Evolutionary conservation across 352 stramenopile species (phyloP).

Genomic region (Thalassiosira livingstoniorum): DNA sequence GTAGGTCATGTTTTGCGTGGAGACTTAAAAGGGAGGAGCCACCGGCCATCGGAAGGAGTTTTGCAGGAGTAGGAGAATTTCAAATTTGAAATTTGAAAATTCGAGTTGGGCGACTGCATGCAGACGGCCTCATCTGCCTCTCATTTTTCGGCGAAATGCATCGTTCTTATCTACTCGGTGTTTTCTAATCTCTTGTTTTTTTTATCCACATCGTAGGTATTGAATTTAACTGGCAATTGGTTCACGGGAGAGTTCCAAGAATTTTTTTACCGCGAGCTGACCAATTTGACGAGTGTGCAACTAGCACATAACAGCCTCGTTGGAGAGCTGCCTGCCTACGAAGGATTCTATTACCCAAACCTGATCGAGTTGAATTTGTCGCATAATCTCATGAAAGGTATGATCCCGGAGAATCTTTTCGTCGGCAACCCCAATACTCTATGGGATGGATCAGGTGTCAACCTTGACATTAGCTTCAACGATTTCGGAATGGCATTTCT

Average conservation of each 20-base stretch:
- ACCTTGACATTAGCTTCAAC: constrained; percentile 4
- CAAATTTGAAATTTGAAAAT: no score
- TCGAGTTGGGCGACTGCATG: no score
- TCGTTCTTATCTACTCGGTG: no score
- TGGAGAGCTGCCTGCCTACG: neutral
- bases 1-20: neutral
- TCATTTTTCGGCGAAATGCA: no score
- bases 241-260: constrained; percentile 8
- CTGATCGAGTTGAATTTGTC: neutral
- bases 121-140: no score
- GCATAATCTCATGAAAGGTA: constrained; percentile 1
- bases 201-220: neutral
- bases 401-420: neutral
- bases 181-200: no score
- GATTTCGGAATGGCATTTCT: neutral
- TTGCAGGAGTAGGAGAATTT: no score
- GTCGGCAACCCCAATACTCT: neutral
- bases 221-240: neutral
- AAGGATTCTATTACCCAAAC: neutral
- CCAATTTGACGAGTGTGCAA: neutral
- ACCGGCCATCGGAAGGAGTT: no score
- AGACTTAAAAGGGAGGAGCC: no score
- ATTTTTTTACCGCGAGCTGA: neutral
- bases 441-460: neutral
- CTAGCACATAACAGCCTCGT: neutral